phyloP scores from a whole-genome alignment of 352 stramenopile species.

The Globisporangium paddicum region DNA sequence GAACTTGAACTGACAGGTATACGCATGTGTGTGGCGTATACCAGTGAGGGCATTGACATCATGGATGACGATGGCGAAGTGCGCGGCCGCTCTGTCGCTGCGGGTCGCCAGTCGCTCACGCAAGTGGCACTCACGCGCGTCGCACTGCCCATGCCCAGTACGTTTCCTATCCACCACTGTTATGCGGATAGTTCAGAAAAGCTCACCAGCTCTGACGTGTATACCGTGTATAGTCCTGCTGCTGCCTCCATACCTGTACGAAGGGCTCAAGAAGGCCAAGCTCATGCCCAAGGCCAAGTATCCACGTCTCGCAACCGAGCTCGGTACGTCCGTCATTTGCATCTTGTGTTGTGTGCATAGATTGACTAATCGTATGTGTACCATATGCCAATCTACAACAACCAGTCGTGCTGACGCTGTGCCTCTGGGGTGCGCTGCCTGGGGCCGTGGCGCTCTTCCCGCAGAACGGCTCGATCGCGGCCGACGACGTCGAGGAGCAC shows the following conservation, averaged over 20 bases:
- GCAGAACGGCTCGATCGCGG: slow-evolving; percentile 68
- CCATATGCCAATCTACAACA: slow-evolving; percentile 2
- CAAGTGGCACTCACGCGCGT: slow-evolving; percentile 79
- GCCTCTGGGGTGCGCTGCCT: slow-evolving; percentile 75
- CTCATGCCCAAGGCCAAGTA: slow-evolving; percentile 69
- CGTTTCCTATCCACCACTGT: slow-evolving; percentile 7
- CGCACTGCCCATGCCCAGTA: slow-evolving; percentile 77
- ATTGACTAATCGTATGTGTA: not conserved
- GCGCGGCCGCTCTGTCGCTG: slow-evolving; percentile 69
- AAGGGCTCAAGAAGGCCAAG: slow-evolving; percentile 68
- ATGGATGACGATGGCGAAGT: slow-evolving; percentile 76
- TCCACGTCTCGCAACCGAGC: slow-evolving; percentile 68
- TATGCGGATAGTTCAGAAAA: not conserved
- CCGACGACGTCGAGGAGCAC: slow-evolving; percentile 53
- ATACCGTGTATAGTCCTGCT: slow-evolving; percentile 46
- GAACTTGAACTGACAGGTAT: not conserved
- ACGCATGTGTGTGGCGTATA: not conserved
- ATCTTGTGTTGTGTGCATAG: not conserved
- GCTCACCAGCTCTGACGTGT: not conserved
- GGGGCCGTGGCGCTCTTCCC: slow-evolving; percentile 77
- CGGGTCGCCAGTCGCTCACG: slow-evolving; percentile 71
- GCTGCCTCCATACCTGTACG: slow-evolving; percentile 77
- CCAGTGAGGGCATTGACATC: slow-evolving; percentile 79
- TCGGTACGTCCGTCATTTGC: slow-evolving; percentile 35
- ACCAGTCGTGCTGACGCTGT: slow-evolving; percentile 74